These are phyloP conservation scores for Inga oerstediana DNA, from an alignment of 306 rosid species.

Conservation along the genomic window DNA sequence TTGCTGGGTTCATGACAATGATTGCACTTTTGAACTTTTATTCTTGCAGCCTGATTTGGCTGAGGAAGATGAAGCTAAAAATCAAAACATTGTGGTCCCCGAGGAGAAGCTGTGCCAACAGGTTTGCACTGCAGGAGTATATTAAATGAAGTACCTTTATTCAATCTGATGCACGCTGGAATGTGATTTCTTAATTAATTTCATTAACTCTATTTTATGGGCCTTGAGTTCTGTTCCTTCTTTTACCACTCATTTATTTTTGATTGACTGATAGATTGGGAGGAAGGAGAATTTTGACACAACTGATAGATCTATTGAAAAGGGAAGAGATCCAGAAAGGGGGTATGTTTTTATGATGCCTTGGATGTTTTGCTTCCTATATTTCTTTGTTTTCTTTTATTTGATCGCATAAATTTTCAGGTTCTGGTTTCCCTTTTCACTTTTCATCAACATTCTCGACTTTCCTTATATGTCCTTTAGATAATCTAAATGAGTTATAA, in stretches of 20 bases:
- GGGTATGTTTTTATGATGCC: slow-evolving; percentile 48
- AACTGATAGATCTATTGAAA: slow-evolving; percentile 58
- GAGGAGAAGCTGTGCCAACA: slow-evolving; percentile 60
- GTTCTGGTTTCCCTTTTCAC: no score
- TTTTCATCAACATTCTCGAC: neutral
- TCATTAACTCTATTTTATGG: slow-evolving; percentile 11
- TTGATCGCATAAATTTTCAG: no score
- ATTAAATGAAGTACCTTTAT: no score
- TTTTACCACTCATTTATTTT: slow-evolving; percentile 35
- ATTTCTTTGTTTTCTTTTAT: slow-evolving; percentile 15
- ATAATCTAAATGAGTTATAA: no score
- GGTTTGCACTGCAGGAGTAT: slow-evolving; percentile 41
- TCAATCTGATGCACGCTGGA: no score
- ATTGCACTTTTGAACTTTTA: slow-evolving; percentile 33
- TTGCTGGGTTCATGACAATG: slow-evolving; percentile 24
- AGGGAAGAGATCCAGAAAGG: slow-evolving; percentile 60
- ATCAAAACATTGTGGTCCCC: slow-evolving; percentile 65
- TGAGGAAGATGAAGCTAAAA: slow-evolving; percentile 76
- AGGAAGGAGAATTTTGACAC: slow-evolving; percentile 65
- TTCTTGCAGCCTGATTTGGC: slow-evolving; percentile 74
- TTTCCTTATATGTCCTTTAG: no score
- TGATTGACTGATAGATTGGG: slow-evolving; percentile 53
- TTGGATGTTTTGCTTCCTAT: slow-evolving; percentile 13
- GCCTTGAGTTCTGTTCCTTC: slow-evolving; percentile 22
- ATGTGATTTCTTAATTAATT: neutral